Conservation (phyloP, 1,139 yeast species). For the Lodderomyces beijingensis region DNA sequence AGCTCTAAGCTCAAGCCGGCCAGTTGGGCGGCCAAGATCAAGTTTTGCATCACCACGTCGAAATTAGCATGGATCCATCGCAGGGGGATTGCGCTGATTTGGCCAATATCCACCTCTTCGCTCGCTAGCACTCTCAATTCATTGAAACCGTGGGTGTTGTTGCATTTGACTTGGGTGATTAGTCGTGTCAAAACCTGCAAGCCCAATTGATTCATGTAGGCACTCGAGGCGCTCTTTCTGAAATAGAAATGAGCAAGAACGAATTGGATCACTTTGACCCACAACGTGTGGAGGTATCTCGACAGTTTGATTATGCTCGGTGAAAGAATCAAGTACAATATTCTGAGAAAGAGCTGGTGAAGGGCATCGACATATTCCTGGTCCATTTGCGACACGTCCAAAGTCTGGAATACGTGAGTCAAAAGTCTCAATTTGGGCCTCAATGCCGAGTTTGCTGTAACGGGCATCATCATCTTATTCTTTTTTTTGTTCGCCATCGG, state of each 20-base stretch:
- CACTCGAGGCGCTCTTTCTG: constrained; percentile 20
- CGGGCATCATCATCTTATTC: constrained; percentile 17
- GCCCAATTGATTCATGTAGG: constrained; percentile 26
- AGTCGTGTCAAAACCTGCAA: constrained; percentile 20
- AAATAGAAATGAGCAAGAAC: constrained; percentile 31
- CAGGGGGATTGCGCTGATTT: constrained; percentile 28
- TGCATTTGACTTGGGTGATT: constrained; percentile 16
- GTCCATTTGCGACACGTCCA: constrained; percentile 19
- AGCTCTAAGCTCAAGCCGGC: constrained; percentile 19
- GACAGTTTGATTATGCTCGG: constrained; percentile 17
- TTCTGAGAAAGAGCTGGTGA: constrained; percentile 27
- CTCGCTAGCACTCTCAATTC: constrained; percentile 31
- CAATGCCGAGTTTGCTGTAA: constrained; percentile 17
- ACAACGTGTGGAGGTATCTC: constrained; percentile 29
- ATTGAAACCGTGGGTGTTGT: constrained; percentile 18
- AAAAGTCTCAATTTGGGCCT: constrained; percentile 27
- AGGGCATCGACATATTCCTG: constrained; percentile 27
- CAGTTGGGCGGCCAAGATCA: constrained; percentile 24
- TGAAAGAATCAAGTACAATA: constrained; percentile 31
- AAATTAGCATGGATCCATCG: constrained; percentile 33
- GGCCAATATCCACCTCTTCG: constrained; percentile 26
- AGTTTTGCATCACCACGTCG: constrained; percentile 27
- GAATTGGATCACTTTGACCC: constrained; percentile 38
- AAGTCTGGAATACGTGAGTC: constrained; percentile 24
- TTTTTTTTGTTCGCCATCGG: constrained; percentile 16